Evolutionary conservation across 1,284 basidiomycete genomes (phyloP), one percentile per base, ranked within the genome.

Genomic region (Leccinum fuscescens): DNA sequence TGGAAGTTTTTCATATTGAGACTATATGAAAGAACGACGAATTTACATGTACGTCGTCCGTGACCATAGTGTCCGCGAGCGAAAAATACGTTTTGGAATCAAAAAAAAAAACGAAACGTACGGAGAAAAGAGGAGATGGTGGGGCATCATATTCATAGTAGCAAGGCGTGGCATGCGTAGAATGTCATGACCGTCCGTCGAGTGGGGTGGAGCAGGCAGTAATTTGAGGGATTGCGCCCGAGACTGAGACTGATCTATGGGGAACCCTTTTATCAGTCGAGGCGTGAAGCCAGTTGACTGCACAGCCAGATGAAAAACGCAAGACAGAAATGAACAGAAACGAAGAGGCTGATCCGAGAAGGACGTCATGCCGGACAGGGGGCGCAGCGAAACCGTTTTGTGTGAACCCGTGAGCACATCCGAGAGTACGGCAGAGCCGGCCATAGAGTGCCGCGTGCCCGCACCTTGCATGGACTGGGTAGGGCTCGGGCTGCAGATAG

Each of bases 401-500:
- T 62, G 59, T 0, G 66, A 68, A 35, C 60, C 55, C 3, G 39
- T 42, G 39, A 59, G 24, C 8, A 65, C 68, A 52, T 72, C 70
- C 7, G 63, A 63, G 5, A 62, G 53, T 29, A 70, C 49, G 5
- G 62, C 54, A 6, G 62, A 70, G 2, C 61, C 61, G 7, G 57
- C 67, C 57, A 63, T 56, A 22, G 69, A 74, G 4, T 48, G 39
- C 58, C 64, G 71, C 35, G 56, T 31, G 42, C 58, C 55, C 60
- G 68, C 59, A 35, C 67, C 70, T 59, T 61, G 69, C 1, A 61
- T 67, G 4, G 68, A 73, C 37, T 15, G 15, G 35, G 22, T 22
- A 22, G 22, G 22, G 2, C 64, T 91, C 86, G 0, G 90, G 89
- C 48, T 80, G 31, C 31, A 89, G 88, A 70, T 85, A 88, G 55